Base-by-base conservation (phyloP, 2,329 filamentous ascomycete species). In the Aspergillus udagawae region DNA sequence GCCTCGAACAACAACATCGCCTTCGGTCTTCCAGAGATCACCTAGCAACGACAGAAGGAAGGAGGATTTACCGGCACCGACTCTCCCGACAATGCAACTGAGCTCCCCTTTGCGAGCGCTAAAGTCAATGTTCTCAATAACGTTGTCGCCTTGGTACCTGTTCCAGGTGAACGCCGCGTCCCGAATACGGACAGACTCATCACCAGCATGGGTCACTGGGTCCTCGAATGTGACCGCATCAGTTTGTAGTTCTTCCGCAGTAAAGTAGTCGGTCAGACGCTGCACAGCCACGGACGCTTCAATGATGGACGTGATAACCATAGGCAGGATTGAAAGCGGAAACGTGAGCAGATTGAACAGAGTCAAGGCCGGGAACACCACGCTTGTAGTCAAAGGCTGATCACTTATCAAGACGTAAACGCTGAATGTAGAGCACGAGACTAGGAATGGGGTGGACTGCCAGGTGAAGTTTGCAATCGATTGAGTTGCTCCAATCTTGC, bases 341-440 rank as follows among this genome's bases (percentile, higher is more conserved):
- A 99, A 99, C 0, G 92, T 95, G 49, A 99, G 83, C 28, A 99
- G 81, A 71, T 99, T 99, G 84, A 99, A 99, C 25, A 99, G 82
- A 0, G 94, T 92, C 71, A 90, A 73, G 6, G 93, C 92, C 7
- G 94, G 94, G 77, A 99, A 99, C 21, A 99, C 91, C 64, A 99
- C 94, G 0, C 96, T 92, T 0, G 92, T 97, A 1, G 91, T 94
- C 68, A 99, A 77, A 3, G 95, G 91, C 56, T 81, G 81, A 65
- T 94, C 82, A 59, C 86, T 86, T 0, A 91, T 95, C 64, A 96
- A 81, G 35, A 97, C 94, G 66, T 96, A 99, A 29, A 97, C 89
- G 9, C 91, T 87, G 70, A 99, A 99, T 0, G 94, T 99, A 9
- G 90, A 91, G 79, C 94, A 99, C 1, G 94, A 97, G 3, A 99